These are phyloP conservation scores for Friedmanniomyces endolithicus DNA, from an alignment of 495 filamentous ascomycete species.

Conservation along the genomic window DNA sequence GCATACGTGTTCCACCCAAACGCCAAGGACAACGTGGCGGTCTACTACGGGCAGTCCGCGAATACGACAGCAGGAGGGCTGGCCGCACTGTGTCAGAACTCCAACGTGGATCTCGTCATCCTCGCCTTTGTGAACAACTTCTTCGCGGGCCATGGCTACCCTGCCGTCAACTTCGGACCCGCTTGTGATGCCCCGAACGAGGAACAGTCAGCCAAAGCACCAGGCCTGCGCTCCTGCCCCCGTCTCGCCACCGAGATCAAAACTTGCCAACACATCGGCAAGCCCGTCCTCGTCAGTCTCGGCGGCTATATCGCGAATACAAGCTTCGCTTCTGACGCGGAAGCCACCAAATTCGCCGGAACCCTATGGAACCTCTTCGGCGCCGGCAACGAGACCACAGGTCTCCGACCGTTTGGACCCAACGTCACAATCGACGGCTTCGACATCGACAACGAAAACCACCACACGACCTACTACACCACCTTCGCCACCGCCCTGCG, in stretches of 20 bases:
- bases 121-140: slow-evolving; percentile 42
- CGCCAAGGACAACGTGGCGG: slow-evolving; percentile 5
- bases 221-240: slow-evolving; percentile 37
- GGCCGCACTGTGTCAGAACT: slow-evolving; percentile 6
- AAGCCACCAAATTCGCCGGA: slow-evolving; percentile 43
- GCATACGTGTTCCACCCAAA: background rate
- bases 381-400: slow-evolving; percentile 32
- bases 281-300: slow-evolving; percentile 55
- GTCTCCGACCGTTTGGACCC: slow-evolving; percentile 43
- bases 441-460: slow-evolving; percentile 33
- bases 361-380: slow-evolving; percentile 60
- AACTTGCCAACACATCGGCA: slow-evolving; percentile 50
- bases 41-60: slow-evolving; percentile 11
- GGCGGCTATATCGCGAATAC: slow-evolving; percentile 48
- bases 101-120: slow-evolving; percentile 28
- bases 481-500: slow-evolving; percentile 46
- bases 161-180: slow-evolving; percentile 30
- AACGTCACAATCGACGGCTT: slow-evolving; percentile 56
- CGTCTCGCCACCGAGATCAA: slow-evolving; percentile 44
- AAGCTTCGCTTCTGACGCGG: slow-evolving; percentile 40
- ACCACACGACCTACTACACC: slow-evolving; percentile 37
- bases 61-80: slow-evolving; percentile 8
- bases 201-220: slow-evolving; percentile 10
- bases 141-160: slow-evolving; percentile 24
- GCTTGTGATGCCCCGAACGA: slow-evolving; percentile 18